Conservation (phyloP, 805 yeast species). For the Ogataea methylovora region DNA sequence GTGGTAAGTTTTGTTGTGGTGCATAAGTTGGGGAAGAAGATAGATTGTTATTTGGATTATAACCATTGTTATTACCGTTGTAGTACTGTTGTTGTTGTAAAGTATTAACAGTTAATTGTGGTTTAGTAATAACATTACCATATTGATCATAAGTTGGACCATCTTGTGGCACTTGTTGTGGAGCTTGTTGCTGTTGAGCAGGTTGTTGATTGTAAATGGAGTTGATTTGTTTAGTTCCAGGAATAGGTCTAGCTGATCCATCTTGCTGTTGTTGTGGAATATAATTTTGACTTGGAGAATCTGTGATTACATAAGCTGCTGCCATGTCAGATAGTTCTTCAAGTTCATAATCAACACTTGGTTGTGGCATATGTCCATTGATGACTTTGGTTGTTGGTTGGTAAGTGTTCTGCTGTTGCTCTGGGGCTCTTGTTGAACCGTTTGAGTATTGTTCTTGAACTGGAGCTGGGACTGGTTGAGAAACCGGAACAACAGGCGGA, state of each 20-base stretch:
- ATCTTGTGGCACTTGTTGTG: constrained; percentile 10
- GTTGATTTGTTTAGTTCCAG: constrained; percentile 12
- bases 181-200: constrained; percentile 9
- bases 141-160: background rate
- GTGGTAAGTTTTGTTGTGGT: constrained; percentile 24
- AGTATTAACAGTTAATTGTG: background rate
- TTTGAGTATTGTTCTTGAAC: constrained; percentile 11
- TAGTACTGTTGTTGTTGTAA: constrained; percentile 7
- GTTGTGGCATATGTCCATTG: constrained; percentile 6
- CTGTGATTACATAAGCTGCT: constrained; percentile 19
- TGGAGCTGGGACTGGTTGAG: constrained; percentile 3
- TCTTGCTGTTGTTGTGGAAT: constrained; percentile 3
- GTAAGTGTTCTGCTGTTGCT: constrained; percentile 7
- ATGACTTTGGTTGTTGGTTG: constrained; percentile 1
- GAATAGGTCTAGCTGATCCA: constrained; percentile 5
- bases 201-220: constrained; percentile 4
- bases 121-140: too few relatives aligned
- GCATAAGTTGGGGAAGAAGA: constrained; percentile 20
- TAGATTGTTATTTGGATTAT: constrained; percentile 8
- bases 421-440: constrained; percentile 6
- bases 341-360: constrained; percentile 19
- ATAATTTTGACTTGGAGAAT: constrained; percentile 16
- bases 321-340: constrained; percentile 26
- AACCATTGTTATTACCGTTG: background rate
- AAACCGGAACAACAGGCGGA: constrained; percentile 18